Evolutionary conservation across 1,284 basidiomycete species (phyloP).

Genomic region (Trichosporon sp.): DNA sequence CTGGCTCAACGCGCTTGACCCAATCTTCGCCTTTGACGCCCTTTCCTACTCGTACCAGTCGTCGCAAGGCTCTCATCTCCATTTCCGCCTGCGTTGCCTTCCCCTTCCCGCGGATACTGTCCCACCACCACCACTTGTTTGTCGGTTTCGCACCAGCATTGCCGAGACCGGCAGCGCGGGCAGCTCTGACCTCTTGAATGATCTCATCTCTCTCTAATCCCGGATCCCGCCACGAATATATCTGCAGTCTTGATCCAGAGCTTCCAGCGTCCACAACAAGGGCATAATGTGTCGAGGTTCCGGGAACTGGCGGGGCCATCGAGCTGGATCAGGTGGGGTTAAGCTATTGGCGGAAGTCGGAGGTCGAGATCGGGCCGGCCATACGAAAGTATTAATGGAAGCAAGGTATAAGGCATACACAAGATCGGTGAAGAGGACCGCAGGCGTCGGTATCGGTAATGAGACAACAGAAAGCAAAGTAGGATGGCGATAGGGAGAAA

Average conservation of each 20-base stretch:
- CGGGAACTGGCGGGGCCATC: conserved; percentile 42
- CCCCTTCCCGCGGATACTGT: conserved; percentile 31
- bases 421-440: not conserved
- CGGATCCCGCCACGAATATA: conserved; percentile 94
- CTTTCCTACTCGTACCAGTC: conserved; percentile 82
- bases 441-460: not conserved
- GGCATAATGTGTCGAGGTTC: conserved; percentile 72
- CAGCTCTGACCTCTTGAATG: conserved; percentile 61
- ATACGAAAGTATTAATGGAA: not conserved
- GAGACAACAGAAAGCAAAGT: not conserved
- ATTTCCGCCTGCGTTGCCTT: conserved; percentile 36
- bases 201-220: conserved; percentile 52
- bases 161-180: conserved; percentile 63
- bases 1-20: conserved; percentile 89
- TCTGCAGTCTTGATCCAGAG: conserved; percentile 90
- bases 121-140: conserved; percentile 37
- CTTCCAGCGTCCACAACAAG: conserved; percentile 97
- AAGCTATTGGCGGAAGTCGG: not conserved
- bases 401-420: conserved; percentile 1
- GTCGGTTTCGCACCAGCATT: not conserved
- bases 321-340: not conserved
- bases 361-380: not conserved
- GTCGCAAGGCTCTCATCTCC: conserved; percentile 40
- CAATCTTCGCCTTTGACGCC: conserved; percentile 78
- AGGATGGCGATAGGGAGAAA: not conserved